Evolutionary conservation across 306 rosid species (phyloP), one percentile per base, ranked within the genome.

Genomic region (Gastrolobium villosum): DNA sequence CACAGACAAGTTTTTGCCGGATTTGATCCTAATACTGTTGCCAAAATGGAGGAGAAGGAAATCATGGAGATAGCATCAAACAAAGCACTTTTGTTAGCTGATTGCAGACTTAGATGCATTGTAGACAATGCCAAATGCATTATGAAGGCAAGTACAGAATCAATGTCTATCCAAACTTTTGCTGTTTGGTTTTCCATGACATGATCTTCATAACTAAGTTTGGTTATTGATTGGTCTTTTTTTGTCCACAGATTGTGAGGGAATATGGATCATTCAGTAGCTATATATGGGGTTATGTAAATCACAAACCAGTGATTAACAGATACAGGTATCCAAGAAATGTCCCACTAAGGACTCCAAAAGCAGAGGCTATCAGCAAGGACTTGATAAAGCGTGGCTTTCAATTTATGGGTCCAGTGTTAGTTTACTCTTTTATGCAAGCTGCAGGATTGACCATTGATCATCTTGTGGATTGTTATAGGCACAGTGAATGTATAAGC

Each of bases 381-480:
- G 98, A 94, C 77, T 57, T 94, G 78, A 69, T 90, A 59, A 92
- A 85, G 72, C 88, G 94, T 0, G 97, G 97, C 14, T 88, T 94
- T 32, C 83, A 93, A n/a, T 84, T 90, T 60, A 89, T 87, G 35
- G 95, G 97, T 52, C 99, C 97, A 0, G 97, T 94, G 54, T 92
- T 94, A 31, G 97, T 94, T 45, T 84, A 90, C 72, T 94, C 99
- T n/a, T 92, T 94, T 70, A 92, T 94, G 97, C 97, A 94, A 79
- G 99, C 97, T 34, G 97, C 99, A 3, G 99, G 99, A 6, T 86
- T 92, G 84, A 89, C 97, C 4, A 90, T 88, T 54, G 97, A 94
- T 78, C 99, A 94, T 83, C 95, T 94, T 65, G 92, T 90, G 48
- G 92, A 89, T 72, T 94, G 99, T 65, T 87, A 90, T 48, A 81